Conservation (phyloP, 441 rosid species). For the Euphorbia celastroides region DNA sequence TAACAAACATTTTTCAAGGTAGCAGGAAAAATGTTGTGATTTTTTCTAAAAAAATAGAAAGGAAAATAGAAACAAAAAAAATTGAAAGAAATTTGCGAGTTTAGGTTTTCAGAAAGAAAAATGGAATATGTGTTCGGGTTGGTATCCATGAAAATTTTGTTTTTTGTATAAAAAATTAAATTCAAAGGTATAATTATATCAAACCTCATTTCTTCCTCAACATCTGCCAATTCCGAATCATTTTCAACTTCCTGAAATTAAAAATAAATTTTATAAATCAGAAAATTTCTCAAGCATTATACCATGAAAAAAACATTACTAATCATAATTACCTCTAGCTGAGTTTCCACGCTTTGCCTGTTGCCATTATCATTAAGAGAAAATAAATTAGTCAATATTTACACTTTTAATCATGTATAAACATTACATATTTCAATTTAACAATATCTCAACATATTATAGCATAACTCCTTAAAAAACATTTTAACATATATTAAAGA, state of each 20-base stretch:
- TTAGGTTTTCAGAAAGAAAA: too few relatives aligned
- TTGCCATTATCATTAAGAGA: slow-evolving; percentile 1
- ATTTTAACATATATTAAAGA: not conserved
- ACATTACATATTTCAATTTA: not conserved
- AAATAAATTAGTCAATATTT: not conserved
- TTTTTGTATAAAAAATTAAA: too few relatives aligned
- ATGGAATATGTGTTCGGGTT: too few relatives aligned
- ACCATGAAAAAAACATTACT: not conserved
- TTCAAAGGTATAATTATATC: too few relatives aligned
- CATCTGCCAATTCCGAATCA: slow-evolving; percentile 16
- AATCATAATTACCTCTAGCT: slow-evolving; percentile 19
- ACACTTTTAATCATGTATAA: too few relatives aligned
- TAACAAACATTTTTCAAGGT: not conserved
- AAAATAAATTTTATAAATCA: not conserved
- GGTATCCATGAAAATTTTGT: too few relatives aligned
- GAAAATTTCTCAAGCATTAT: not conserved
- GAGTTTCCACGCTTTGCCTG: not conserved
- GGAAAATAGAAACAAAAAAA: too few relatives aligned
- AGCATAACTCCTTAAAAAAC: too few relatives aligned
- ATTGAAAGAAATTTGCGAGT: too few relatives aligned
- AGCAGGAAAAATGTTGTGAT: too few relatives aligned
- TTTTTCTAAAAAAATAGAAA: too few relatives aligned
- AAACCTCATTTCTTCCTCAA: slow-evolving; percentile 28
- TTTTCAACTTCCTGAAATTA: slow-evolving; percentile 22
- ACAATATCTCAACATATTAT: too few relatives aligned